A percentile compares a stretch with the other conserved stretches of the same genome.
Evolutionary conservation across 164 flowering plant species (phyloP).

Genomic region (Tetrastigma voinierianum): DNA sequence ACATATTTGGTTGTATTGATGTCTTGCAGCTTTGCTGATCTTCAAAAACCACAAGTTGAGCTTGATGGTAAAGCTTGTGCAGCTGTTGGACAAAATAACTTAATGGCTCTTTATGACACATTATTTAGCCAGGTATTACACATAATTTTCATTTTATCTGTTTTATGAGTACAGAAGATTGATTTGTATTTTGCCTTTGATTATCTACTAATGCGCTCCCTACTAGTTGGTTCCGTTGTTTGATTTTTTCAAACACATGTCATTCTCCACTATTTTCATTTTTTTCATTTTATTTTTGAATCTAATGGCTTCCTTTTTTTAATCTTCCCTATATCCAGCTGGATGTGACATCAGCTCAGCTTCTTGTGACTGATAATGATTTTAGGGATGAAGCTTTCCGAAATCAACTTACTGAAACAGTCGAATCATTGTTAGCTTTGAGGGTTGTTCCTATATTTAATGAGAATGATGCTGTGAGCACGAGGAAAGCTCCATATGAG

Average conservation of each 20-base stretch:
- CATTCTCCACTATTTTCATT: not conserved
- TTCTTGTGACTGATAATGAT: conserved; percentile 92
- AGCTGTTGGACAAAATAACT: conserved; percentile 94
- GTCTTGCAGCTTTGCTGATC: conserved; percentile 84
- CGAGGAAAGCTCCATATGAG: conserved; percentile 96
- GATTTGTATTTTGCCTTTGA: not conserved
- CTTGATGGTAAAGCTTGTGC: conserved; percentile 99
- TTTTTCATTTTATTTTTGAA: not conserved
- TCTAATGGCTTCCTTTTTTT: not conserved
- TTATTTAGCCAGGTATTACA: conserved; percentile 74
- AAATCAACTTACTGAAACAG: conserved; percentile 75
- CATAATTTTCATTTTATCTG: not conserved
- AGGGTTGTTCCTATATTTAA: conserved; percentile 90
- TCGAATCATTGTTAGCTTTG: conserved; percentile 51
- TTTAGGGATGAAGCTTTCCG: conserved; percentile 77
- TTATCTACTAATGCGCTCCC: not conserved
- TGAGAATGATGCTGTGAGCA: conserved; percentile 96
- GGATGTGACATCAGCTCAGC: conserved; percentile 87
- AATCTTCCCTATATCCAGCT: conserved; percentile 49
- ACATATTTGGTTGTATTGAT: not conserved
- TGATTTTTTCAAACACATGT: not conserved
- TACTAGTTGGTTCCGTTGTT: not conserved
- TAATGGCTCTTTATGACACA: conserved; percentile 92
- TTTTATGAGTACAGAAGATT: not conserved
- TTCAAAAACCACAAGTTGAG: conserved; percentile 90